Base-by-base conservation (phyloP, 2,329 filamentous ascomycete genomes). In the Zymoseptoria passerinii region DNA sequence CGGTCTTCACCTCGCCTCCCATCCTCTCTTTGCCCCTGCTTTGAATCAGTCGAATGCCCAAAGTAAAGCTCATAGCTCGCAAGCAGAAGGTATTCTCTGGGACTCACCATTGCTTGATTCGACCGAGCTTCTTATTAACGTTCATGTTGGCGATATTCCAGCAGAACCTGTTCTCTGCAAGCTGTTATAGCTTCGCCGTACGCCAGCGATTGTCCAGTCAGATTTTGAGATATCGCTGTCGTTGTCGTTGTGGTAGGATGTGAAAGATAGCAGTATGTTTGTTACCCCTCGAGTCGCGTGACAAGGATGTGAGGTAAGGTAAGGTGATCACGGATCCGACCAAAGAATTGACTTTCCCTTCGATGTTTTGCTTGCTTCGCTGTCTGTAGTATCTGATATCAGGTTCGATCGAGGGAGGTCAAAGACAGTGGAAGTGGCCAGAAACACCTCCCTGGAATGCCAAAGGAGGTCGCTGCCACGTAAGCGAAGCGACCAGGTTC, bases 1-100 rank as follows among this genome's bases (percentile, higher is more conserved):
- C 84, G 8, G 92, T 96, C 77, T 91, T 94, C 76, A 86, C 83
- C 76, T 96, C 92, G 65, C 84, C 84, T 68, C 92, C 92, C 89
- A 97, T 96, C 77, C 92, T 90, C 78, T 97, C 92, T 66, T 90
- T 90, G 44, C 92, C 90, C 92, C 35, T 44, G 35, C 35, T 3
- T n/a, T 44, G 10, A 16, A 44, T 44, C 16, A 44, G 35, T 16
- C 13, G 13, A 7, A 6, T 13, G 10, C 10, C 35, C 35, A 4
- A 16, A 44, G 35, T 5, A 44, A 44, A 44, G 7, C 35, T 44
- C 35, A 13, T 44, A 13, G 35, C 13, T 16, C 35, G 13, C 35
- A 44, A 16, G 35, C 35, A n/a, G 35, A n/a, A 16, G 35, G 35
- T 16, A 44, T n/a, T 18, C n/a, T 16, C 13, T 5, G n/a, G 35